phyloP scores from a whole-genome alignment of 2,329 filamentous ascomycete genomes.

The Cordyceps fumosorosea region DNA sequence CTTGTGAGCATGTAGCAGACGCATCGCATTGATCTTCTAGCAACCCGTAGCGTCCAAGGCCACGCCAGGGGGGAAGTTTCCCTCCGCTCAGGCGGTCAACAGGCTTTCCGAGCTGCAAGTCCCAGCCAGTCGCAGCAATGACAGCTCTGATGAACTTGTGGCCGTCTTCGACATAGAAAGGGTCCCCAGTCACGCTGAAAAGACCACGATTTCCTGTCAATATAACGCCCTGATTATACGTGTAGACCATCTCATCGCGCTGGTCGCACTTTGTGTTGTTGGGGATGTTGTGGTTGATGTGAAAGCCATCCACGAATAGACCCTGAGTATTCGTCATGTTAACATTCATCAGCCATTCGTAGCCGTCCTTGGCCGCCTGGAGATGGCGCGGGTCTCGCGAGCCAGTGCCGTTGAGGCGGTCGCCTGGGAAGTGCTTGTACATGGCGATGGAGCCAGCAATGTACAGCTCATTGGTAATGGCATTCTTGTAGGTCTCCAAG shows the following conservation, averaged over 20 bases:
- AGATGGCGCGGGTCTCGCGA: slow-evolving; percentile 58
- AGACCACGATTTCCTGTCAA: slow-evolving; percentile 75
- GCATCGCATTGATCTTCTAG: slow-evolving; percentile 82
- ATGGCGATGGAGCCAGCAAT: slow-evolving; percentile 79
- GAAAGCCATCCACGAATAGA: slow-evolving; percentile 81
- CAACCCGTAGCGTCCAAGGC: slow-evolving; percentile 71
- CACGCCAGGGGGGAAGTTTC: slow-evolving; percentile 55
- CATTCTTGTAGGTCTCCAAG: slow-evolving; percentile 83
- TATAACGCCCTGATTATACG: slow-evolving; percentile 91
- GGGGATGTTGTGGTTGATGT: slow-evolving; percentile 58
- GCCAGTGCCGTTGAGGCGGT: slow-evolving; percentile 66
- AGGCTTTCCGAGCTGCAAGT: slow-evolving; percentile 34
- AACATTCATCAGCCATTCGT: slow-evolving; percentile 70
- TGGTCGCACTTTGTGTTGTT: slow-evolving; percentile 70
- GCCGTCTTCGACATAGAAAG: slow-evolving; percentile 67
- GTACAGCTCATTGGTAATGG: slow-evolving; percentile 89
- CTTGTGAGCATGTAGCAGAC: slow-evolving; percentile 66
- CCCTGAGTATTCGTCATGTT: slow-evolving; percentile 75
- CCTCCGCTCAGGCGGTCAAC: slow-evolving; percentile 34
- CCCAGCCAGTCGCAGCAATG: slow-evolving; percentile 73
- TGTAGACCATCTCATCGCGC: slow-evolving; percentile 84
- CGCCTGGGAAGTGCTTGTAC: slow-evolving; percentile 84
- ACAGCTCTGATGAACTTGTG: slow-evolving; percentile 70
- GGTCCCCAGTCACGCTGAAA: slow-evolving; percentile 70
- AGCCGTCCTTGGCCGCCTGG: slow-evolving; percentile 66